These are phyloP conservation scores for Euphorbia celastroides DNA, from an alignment of 441 rosid genomes.

Conservation along the genomic window DNA sequence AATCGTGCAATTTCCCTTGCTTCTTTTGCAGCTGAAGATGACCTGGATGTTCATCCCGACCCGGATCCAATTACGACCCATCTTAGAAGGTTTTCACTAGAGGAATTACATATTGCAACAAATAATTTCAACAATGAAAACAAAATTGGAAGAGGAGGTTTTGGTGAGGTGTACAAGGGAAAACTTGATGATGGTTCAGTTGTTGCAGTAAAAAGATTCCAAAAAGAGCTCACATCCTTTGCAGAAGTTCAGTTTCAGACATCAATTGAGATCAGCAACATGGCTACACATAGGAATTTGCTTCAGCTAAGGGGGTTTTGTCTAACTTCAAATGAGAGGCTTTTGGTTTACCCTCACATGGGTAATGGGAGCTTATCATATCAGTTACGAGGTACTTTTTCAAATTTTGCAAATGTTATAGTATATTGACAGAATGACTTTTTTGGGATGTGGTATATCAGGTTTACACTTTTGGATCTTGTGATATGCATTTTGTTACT, in stretches of 20 bases:
- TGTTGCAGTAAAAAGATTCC: constrained; percentile 12
- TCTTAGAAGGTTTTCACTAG: constrained; percentile 2
- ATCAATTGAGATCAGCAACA: constrained; percentile 9
- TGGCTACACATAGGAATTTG: constrained; percentile 54
- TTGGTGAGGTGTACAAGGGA: constrained; percentile 11
- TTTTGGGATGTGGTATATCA: too few species aligned
- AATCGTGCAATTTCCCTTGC: neutral
- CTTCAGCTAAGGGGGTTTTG: constrained; percentile 69
- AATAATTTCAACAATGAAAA: constrained; percentile 13
- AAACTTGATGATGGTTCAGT: constrained; percentile 5
- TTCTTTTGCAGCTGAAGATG: constrained; percentile 4
- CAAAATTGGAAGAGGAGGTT: constrained; percentile 10
- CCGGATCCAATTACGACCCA: neutral
- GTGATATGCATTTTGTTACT: too few species aligned
- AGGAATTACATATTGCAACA: constrained; percentile 11
- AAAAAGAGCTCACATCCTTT: neutral
- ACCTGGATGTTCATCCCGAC: constrained; percentile 12
- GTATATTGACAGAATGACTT: too few species aligned
- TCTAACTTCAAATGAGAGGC: constrained; percentile 66
- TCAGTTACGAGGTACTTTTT: constrained; percentile 56
- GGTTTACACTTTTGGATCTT: too few species aligned
- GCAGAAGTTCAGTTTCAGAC: constrained; percentile 9
- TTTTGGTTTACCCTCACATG: constrained; percentile 82
- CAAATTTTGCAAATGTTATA: too few species aligned
- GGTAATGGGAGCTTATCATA: constrained; percentile 89